Conservation (phyloP, 2,329 filamentous ascomycete genomes). For the Colletotrichum sp. region DNA sequence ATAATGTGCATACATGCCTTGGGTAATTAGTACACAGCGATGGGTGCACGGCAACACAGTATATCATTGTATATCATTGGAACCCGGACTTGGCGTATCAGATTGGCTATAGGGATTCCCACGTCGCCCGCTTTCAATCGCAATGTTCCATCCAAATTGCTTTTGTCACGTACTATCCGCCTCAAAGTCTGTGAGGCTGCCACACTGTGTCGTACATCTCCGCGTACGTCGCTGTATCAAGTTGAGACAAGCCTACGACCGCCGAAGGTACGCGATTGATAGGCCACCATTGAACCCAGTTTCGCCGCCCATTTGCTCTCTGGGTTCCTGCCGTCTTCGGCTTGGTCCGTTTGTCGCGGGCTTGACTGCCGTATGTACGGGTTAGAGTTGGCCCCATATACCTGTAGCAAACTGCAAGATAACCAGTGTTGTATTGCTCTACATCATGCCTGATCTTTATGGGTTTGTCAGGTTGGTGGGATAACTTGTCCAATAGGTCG, state of each 20-base stretch:
- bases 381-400: neutral
- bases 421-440: neutral
- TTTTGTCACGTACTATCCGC: neutral
- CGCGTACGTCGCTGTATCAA: neutral
- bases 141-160: neutral
- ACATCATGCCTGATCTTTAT: neutral
- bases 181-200: neutral
- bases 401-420: neutral
- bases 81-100: conserved; percentile 10
- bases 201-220: neutral
- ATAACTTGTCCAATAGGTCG: neutral
- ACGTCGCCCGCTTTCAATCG: neutral
- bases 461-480: neutral
- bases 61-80: neutral
- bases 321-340: neutral
- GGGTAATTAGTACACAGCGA: neutral
- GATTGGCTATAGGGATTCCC: neutral
- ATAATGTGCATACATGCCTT: neutral
- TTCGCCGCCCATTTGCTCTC: neutral
- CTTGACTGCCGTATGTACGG: neutral
- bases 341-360: neutral
- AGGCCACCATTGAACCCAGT: neutral
- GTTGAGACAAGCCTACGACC: neutral
- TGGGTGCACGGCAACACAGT: neutral
- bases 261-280: neutral